Base-by-base conservation (phyloP, 306 rosid genomes). In the Casuarina equisetifolia region DNA sequence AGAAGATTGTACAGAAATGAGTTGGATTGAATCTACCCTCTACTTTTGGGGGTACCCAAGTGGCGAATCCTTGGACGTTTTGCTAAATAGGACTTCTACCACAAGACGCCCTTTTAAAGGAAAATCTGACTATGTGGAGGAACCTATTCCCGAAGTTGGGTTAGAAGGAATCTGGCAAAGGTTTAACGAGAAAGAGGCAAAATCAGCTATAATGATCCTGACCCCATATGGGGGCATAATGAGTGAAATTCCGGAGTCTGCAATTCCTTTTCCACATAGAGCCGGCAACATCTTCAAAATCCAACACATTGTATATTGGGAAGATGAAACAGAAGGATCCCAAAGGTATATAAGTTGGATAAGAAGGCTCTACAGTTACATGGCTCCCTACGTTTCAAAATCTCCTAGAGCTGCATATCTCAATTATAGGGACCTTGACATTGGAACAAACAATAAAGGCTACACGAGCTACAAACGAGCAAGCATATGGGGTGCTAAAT, bases 111-210 rank as follows among this genome's bases (percentile, higher is more conserved):
- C 39, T 13, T 81, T 76, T 72, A 81, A 81, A 76, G 80, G 74
- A 17, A 81, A 81, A 81, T 81, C 84, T 1, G 81, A 81, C 74
- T 81, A 81, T 39, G 84, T 81, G 25, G 9, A 61, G 13, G 42
- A 51, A 6, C 84, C 84, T 7, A 64, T 81, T 38, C 74, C 78
- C 0, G 76, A 70, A 67, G 3, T 36, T 17, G 81, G 78, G 13
- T 69, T 79, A 0, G 62, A 70, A 17, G 81, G 81, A 15, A 57
- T 59, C 0, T 78, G 81, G 81, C 16, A 54, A 44, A 51, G 20
- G 11, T 76, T 76, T 50, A 4, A 43, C 6, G 57, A 77, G 13
- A 16, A 53, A 69, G 74, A 77, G 2, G 75, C 69, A 11, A 46
- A 44, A 45, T 9, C 53, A 2, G 75, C 74, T 12, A 46, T 6